Evolutionary conservation across 192 early-diverging fungal genomes (phyloP), one percentile per base, ranked within the genome.

Genomic region (Entophlyctis helioformis): DNA sequence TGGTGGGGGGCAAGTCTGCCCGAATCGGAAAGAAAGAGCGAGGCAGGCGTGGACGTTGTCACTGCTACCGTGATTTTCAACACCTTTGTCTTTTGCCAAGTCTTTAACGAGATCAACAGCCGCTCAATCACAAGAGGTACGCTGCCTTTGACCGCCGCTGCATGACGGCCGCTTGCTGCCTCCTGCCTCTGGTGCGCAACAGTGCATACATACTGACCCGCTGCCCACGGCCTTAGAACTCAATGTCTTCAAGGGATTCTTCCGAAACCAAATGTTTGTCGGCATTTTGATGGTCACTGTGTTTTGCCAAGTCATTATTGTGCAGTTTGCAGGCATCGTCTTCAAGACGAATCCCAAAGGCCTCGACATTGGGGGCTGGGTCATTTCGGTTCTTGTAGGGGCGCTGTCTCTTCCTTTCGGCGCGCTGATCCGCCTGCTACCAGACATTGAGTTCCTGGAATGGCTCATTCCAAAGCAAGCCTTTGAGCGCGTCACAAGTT

Each of bases 101-200:
- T 94, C 15, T 94, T 96, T 59, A 96, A 96, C 64, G 85, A 90
- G 55, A 65, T 96, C 67, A 96, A 96, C 73, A 8, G 6, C 4
- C 4, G 29, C 4, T 8, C 6, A 4, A 4, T 31, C 29, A 31
- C 29, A 4, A 31, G 11, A 4, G n/a, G n/a, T n/a, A n/a, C n/a
- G n/a, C n/a, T n/a, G n/a, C n/a, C n/a, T n/a, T n/a, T n/a, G n/a
- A n/a, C n/a, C n/a, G n/a, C n/a, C n/a, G n/a, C n/a, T n/a, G n/a
- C n/a, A n/a, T n/a, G n/a, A n/a, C n/a, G n/a, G n/a, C n/a, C n/a
- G n/a, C n/a, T n/a, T n/a, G n/a, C n/a, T n/a, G n/a, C n/a, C n/a
- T n/a, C n/a, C n/a, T n/a, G n/a, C n/a, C n/a, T n/a, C n/a, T n/a
- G n/a, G n/a, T n/a, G n/a, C n/a, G n/a, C n/a, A n/a, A n/a, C n/a